These are phyloP conservation scores for Komagataella ulmi DNA, from an alignment of 805 yeast genomes.

Conservation along the genomic window DNA sequence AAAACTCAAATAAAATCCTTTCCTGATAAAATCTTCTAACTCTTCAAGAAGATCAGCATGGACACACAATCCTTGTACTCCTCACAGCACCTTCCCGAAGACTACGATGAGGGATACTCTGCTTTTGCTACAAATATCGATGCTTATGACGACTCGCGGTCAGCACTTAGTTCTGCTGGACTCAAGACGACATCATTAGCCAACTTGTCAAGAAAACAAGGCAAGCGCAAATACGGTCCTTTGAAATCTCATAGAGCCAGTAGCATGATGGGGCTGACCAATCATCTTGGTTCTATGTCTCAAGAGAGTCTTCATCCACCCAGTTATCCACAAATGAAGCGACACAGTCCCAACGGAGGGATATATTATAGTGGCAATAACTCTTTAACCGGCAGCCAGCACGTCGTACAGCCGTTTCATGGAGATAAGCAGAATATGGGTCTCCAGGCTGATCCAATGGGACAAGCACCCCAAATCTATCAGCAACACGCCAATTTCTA, in stretches of 20 bases:
- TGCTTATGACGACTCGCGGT: neutral
- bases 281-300: slow-evolving; percentile 1
- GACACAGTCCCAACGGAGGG: neutral
- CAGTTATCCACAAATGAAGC: neutral
- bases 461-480: slow-evolving; percentile 2
- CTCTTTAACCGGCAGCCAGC: slow-evolving; percentile 1
- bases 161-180: slow-evolving; percentile 3
- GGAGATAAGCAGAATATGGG: neutral
- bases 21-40: neutral
- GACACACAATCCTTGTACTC: neutral
- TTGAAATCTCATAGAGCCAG: neutral
- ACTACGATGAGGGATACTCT: slow-evolving; percentile 1
- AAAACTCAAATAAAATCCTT: neutral
- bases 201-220: neutral
- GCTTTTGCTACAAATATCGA: neutral
- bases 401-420: neutral
- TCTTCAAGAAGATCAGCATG: neutral
- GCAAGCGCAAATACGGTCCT: neutral
- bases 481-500: slow-evolving; percentile 4
- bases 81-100: slow-evolving; percentile 1
- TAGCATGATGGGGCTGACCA: neutral
- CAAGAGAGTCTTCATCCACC: slow-evolving; percentile 1
- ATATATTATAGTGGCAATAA: neutral
- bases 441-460: neutral
- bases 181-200: slow-evolving; percentile 3